A percentile compares a stretch with the other conserved stretches of the same genome.
Conservation (phyloP, 495 filamentous ascomycete genomes). For the Aspergillus nanangensis region DNA sequence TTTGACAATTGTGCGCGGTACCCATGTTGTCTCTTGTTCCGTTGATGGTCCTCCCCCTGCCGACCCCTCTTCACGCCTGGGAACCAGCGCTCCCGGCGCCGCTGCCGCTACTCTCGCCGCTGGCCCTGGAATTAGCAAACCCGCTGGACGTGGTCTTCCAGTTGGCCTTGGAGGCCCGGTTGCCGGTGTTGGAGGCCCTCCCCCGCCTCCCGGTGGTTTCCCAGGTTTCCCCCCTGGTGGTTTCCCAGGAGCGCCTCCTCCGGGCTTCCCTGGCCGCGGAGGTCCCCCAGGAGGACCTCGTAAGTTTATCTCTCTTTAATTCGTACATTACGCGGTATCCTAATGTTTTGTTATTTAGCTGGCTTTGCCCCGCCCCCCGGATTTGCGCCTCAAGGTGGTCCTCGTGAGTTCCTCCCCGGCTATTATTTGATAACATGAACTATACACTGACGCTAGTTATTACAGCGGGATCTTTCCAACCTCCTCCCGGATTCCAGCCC, state of each 20-base stretch:
- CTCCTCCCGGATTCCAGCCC: constrained; percentile 67
- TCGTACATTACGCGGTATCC: too few species aligned
- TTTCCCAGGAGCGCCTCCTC: constrained; percentile 64
- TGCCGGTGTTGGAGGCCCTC: constrained; percentile 79
- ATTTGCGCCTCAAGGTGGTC: constrained; percentile 54
- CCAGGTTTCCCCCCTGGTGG: constrained; percentile 59
- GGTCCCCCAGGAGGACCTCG: constrained; percentile 58
- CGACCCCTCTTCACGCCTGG: constrained; percentile 86
- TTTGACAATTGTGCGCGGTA: constrained; percentile 89
- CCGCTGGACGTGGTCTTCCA: constrained; percentile 87
- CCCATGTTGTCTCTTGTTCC: constrained; percentile 87
- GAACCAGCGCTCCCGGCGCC: constrained; percentile 66
- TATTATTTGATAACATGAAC: constrained; percentile 1
- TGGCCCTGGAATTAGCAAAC: constrained; percentile 86
- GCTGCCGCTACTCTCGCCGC: constrained; percentile 62
- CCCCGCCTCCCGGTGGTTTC: constrained; percentile 56
- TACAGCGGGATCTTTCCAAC: constrained; percentile 57
- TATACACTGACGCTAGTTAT: constrained; percentile 16
- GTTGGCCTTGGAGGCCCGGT: constrained; percentile 85
- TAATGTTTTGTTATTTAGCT: too few species aligned
- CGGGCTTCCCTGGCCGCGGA: constrained; percentile 74
- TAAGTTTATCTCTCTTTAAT: constrained; percentile 50
- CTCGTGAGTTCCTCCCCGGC: constrained; percentile 48
- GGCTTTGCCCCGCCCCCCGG: constrained; percentile 63
- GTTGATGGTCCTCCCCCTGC: constrained; percentile 96